Evolutionary conservation across 768 basidiomycete species (phyloP), one percentile per base, ranked within the genome.

Genomic region (Russula brevipes): DNA sequence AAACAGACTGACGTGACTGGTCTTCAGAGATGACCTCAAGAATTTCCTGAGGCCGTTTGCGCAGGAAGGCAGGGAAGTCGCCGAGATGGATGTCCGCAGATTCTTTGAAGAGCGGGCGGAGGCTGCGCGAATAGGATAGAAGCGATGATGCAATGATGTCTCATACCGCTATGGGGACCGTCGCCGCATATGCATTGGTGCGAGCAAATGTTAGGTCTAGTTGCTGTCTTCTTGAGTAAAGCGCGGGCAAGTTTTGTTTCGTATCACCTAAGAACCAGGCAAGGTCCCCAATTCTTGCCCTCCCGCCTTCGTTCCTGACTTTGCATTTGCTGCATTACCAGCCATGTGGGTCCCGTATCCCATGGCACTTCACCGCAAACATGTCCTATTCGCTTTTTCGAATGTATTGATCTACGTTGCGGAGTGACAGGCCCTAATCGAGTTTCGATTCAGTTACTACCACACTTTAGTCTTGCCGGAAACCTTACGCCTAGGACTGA

Each of bases 1-100:
- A 41, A 10, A n/a, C 36, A n/a, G 4, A 17, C 54, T 55, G 19
- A 54, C 36, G 5, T 38, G 38, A 11, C 11, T 60, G 24, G 42
- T 53, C 54, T 51, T 17, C 65, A 91, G 90, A 63, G 89, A 93
- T 68, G 81, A 85, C 60, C 75, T 64, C 24, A 64, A 64, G 36
- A 45, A 39, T 24, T 60, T 60, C 19, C 59, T 64, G 33, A 53
- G 63, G 35, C 63, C 63, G 4, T 64, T 64, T 35, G 59, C 63
- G 5, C 63, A 64, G 49, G 63, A 64, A 51, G 63, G 63, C 49
- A 54, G 63, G 35, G 63, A 64, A 56, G 63, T 64, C 42, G 58
- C 39, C 5, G 63, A 64, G 42, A 49, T 45, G 24, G 63, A 64
- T 45, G 59, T 64, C 24, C 63, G 63, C 46, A 60, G 63, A 31